Evolutionary conservation across 2,329 filamentous ascomycete species (phyloP), one percentile per base, ranked within the genome.

Genomic region (Nothophoma quercina): DNA sequence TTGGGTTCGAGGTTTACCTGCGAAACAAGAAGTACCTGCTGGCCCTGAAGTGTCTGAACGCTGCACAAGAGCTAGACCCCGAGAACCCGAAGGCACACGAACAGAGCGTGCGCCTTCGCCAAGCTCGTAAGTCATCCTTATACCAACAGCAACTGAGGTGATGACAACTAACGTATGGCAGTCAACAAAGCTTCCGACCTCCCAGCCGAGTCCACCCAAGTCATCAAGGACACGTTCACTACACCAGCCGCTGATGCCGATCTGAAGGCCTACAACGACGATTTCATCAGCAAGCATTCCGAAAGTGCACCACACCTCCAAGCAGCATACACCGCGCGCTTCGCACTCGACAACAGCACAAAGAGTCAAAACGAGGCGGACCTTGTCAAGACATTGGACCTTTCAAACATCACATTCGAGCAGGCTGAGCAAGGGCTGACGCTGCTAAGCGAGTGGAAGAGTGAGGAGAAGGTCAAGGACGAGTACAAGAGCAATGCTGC

Each of bases 1-100:
- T 88, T 44, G 95, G 92, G 5, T 98, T 97, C 65, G 93, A 98
- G 77, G 88, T 99, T 15, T 93, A 91, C 71, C 81, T 96, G 54
- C 84, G 92, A 69, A 36, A 66, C 93, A 93, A 86, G 71, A 97
- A 97, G 79, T 91, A 90, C 68, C 78, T 96, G 34, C 88, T 96
- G 55, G 93, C 95, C 0, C 82, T 97, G 53, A 90, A 91, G 67
- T 96, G 91, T 74, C 83, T 99, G 46, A 85, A 90, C 40, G 87
- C 90, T 15, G 87, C 91, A 22, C 78, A 85, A 48, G 80, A 82
- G 3, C 79, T 97, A 26, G 87, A 95, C 57, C 74, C 86, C 2
- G 80, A 85, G 36, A 82, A 92, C 66, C 83, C 90, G 9, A 85
- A 83, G 58, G 83, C 93, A n/a, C 87, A 93, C 69, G 85, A 91